These are phyloP conservation scores for Neckera pumila DNA, from an alignment of 225 moss, liverwort and hornwort species.

Conservation along the genomic window DNA sequence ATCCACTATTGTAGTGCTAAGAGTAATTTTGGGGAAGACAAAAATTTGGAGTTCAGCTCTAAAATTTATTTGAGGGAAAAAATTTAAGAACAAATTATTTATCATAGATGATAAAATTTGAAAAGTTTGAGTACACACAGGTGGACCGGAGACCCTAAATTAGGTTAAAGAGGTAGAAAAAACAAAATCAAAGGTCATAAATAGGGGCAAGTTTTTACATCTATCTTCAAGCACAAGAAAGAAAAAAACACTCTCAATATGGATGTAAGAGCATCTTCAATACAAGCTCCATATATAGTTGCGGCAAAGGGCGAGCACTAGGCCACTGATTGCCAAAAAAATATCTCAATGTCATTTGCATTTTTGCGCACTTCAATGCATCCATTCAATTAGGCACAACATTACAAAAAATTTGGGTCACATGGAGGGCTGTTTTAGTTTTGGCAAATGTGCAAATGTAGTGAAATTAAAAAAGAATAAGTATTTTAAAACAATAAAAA, in stretches of 20 bases:
- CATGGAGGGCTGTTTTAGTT: too few relatives aligned
- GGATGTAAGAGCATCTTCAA: not conserved
- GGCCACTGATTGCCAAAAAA: too few relatives aligned
- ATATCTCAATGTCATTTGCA: too few relatives aligned
- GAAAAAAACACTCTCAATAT: not conserved
- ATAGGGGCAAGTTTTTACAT: not conserved
- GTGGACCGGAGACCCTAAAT: fast-evolving
- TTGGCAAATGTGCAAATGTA: too few relatives aligned
- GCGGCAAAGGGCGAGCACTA: fast-evolving
- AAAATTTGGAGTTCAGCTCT: not conserved
- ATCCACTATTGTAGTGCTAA: not conserved
- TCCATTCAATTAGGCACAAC: too few relatives aligned
- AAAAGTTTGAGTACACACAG: not conserved
- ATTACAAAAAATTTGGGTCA: too few relatives aligned
- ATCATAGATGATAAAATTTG: not conserved
- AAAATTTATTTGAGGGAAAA: not conserved
- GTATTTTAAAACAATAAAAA: too few relatives aligned
- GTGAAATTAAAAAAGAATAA: too few relatives aligned
- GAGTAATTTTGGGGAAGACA: not conserved
- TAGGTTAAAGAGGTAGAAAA: not conserved
- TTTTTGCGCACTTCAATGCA: too few relatives aligned
- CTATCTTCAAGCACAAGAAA: not conserved
- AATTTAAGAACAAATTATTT: not conserved
- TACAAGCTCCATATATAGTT: fast-evolving
- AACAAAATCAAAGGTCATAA: not conserved